Conservation (phyloP, 345 rosid genomes). For the Turritis glabra region DNA sequence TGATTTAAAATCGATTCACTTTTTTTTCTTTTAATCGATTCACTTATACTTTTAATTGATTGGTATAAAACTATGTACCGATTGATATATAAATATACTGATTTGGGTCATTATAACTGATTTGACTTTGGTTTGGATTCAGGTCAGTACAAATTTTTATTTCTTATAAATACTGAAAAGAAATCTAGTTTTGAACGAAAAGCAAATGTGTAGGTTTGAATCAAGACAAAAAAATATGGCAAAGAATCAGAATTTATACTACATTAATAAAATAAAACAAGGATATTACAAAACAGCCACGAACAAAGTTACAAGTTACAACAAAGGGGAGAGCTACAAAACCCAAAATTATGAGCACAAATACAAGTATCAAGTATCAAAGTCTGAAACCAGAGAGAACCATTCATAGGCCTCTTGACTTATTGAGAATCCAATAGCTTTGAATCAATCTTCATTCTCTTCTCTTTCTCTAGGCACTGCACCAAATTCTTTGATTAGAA, state of each 20-base stretch:
- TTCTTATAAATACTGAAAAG: too few relatives aligned
- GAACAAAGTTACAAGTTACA: conserved; percentile 25
- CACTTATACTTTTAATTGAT: too few relatives aligned
- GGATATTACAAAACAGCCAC: conserved; percentile 30
- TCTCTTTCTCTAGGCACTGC: conserved; percentile 89
- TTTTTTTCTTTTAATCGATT: too few relatives aligned
- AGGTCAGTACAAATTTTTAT: background rate
- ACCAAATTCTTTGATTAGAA: conserved; percentile 74
- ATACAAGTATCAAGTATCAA: conserved; percentile 15
- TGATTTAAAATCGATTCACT: too few relatives aligned
- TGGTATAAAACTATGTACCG: too few relatives aligned
- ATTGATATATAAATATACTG: too few relatives aligned
- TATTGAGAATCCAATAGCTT: conserved; percentile 8
- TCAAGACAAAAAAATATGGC: background rate
- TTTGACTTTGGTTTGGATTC: background rate
- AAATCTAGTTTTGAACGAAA: background rate
- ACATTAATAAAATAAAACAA: conserved; percentile 17
- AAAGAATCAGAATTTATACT: conserved; percentile 27
- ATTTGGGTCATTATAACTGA: background rate
- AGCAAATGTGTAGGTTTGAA: background rate
- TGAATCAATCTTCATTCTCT: conserved; percentile 64
- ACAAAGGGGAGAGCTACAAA: conserved; percentile 18
- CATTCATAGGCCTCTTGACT: conserved; percentile 7
- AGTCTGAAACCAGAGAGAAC: conserved; percentile 15
- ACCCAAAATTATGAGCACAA: conserved; percentile 28